Evolutionary conservation across 192 early-diverging fungal genomes (phyloP).

Genomic region (Phycomyces nitens): DNA sequence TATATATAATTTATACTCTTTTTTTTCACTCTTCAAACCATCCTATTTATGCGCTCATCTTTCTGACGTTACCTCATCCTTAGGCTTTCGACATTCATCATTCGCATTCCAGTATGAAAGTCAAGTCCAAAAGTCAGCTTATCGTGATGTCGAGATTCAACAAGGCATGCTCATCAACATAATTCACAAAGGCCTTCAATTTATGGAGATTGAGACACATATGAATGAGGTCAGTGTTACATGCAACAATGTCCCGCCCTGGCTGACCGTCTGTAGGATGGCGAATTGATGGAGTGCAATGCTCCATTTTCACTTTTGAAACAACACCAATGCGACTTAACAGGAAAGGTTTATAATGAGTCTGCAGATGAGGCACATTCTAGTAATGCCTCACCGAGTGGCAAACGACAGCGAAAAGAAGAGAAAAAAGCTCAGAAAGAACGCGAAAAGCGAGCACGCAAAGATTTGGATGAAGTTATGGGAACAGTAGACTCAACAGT

Average conservation of each 20-base stretch:
- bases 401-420: conserved; percentile 45
- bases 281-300: conserved; percentile 66
- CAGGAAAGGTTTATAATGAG: conserved; percentile 33
- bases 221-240: conserved; percentile 58
- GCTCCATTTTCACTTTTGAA: conserved; percentile 67
- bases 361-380: conserved; percentile 22
- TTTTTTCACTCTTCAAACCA: no score
- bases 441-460: conserved; percentile 46
- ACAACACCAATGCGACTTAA: conserved; percentile 62
- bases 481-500: not conserved
- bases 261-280: conserved; percentile 57
- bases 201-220: conserved; percentile 87
- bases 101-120: conserved; percentile 88
- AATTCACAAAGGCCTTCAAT: conserved; percentile 89
- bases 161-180: conserved; percentile 82
- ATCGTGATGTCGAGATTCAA: conserved; percentile 59
- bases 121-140: conserved; percentile 62
- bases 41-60: no score
- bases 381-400: conserved; percentile 2
- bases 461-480: conserved; percentile 24
- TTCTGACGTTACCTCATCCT: not conserved
- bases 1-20: no score
- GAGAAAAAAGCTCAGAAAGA: conserved; percentile 47
- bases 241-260: not conserved
- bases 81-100: conserved; percentile 82